phyloP scores from a whole-genome alignment of 164 flowering plant genomes.

The Hamamelis virginiana region DNA sequence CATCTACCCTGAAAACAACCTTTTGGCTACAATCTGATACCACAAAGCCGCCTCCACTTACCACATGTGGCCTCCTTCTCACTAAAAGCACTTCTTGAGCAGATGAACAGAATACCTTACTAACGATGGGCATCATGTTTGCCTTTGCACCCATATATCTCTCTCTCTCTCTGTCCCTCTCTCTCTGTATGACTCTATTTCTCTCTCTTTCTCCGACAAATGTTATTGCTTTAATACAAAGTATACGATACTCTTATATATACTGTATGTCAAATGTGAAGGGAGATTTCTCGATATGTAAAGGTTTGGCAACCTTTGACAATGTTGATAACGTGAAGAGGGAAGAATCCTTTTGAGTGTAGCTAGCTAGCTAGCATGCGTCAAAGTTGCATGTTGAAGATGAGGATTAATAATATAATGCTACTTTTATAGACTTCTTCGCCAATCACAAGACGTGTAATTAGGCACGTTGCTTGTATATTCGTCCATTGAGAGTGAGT shows the following conservation, averaged over 20 bases:
- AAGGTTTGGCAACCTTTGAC: constrained; percentile 29
- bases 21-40: constrained; percentile 59
- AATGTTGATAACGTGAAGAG: neutral
- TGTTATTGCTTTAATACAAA: neutral
- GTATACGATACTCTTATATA: constrained; percentile 13
- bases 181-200: constrained; percentile 4
- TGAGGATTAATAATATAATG: neutral
- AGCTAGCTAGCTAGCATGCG: neutral
- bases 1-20: constrained; percentile 71
- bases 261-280: constrained; percentile 10
- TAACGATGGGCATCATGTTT: constrained; percentile 40
- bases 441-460: neutral
- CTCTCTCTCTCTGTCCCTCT: no score
- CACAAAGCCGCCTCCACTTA: constrained; percentile 87
- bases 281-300: constrained; percentile 49
- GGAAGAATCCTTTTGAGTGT: neutral
- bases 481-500: no score
- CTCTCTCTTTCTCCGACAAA: no score
- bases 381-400: constrained; percentile 12
- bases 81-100: constrained; percentile 48
- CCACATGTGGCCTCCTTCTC: constrained; percentile 72
- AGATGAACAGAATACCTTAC: constrained; percentile 66
- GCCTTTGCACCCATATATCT: constrained; percentile 15
- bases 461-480: no score
- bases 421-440: neutral